These are phyloP conservation scores for Grosmannia clavigera DNA, from an alignment of 2,329 filamentous ascomycete genomes.

Conservation along the genomic window DNA sequence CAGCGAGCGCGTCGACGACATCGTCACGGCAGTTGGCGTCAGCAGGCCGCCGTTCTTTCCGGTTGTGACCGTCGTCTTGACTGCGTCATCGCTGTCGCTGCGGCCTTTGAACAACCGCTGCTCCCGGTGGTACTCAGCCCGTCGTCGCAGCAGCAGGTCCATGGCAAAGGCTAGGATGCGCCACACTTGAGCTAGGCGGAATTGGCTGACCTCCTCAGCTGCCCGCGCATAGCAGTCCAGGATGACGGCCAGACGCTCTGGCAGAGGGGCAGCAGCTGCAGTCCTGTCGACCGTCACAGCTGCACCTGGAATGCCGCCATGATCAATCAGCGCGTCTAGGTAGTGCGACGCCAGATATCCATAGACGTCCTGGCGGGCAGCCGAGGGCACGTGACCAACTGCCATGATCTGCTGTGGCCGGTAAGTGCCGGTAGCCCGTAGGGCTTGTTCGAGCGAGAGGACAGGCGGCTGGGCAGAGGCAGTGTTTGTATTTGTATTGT, in stretches of 20 bases:
- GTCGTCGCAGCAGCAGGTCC: slow-evolving; percentile 37
- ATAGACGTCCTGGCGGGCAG: slow-evolving; percentile 37
- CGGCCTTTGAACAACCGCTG: neutral
- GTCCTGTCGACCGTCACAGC: slow-evolving; percentile 6
- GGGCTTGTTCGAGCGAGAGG: slow-evolving; percentile 43
- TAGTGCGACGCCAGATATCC: slow-evolving; percentile 45
- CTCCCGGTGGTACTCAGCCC: slow-evolving; percentile 43
- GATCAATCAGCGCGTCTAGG: slow-evolving; percentile 35
- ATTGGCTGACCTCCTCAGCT: slow-evolving; percentile 44
- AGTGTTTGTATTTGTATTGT: neutral
- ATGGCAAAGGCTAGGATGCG: slow-evolving; percentile 46
- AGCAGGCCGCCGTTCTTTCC: too few species aligned
- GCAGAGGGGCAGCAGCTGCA: slow-evolving; percentile 19
- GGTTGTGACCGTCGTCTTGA: neutral
- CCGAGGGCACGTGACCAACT: slow-evolving; percentile 42
- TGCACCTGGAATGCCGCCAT: slow-evolving; percentile 30
- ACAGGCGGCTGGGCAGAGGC: neutral
- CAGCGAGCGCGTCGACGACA: slow-evolving; percentile 26
- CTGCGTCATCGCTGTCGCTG: neutral
- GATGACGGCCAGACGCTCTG: slow-evolving; percentile 35
- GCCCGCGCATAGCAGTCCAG: slow-evolving; percentile 44
- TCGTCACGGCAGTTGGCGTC: too few species aligned
- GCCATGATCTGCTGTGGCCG: slow-evolving; percentile 51
- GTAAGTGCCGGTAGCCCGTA: slow-evolving; percentile 44
- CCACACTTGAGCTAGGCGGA: slow-evolving; percentile 53